Percentiles rank a stretch among this genome's conserved stretches.
Conservation (phyloP, 306 rosid species). For the Medicago arabica region DNA sequence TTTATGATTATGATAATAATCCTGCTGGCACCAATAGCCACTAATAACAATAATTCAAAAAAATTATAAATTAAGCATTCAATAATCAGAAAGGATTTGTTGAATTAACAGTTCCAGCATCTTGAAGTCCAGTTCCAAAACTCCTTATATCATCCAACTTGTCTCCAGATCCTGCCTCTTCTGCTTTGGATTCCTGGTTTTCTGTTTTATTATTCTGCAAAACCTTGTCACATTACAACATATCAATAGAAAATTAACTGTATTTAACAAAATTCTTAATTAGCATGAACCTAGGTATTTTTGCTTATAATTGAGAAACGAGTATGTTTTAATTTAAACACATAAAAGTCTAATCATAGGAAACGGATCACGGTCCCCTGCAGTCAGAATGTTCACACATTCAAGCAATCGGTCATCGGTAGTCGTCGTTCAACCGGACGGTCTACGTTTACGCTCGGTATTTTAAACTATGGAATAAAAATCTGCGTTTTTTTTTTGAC, state of each 20-base stretch:
- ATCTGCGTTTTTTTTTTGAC: too few species aligned
- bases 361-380: not conserved
- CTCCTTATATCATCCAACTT: slow-evolving; percentile 48
- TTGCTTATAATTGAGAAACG: not conserved
- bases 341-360: slow-evolving; percentile 13
- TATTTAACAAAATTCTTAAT: not conserved
- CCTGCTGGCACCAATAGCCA: slow-evolving; percentile 23
- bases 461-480: too few species aligned
- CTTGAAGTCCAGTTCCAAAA: slow-evolving; percentile 44
- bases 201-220: slow-evolving; percentile 63
- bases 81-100: slow-evolving; percentile 26
- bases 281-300: not conserved
- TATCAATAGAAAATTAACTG: slow-evolving; percentile 26
- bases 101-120: slow-evolving; percentile 44
- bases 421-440: too few species aligned
- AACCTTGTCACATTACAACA: slow-evolving; percentile 48
- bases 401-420: too few species aligned
- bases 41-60: not conserved
- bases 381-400: too few species aligned
- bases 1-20: not conserved
- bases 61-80: slow-evolving; percentile 16
- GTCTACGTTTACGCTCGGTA: too few species aligned
- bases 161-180: slow-evolving; percentile 45
- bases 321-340: slow-evolving; percentile 15
- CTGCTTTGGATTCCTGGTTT: slow-evolving; percentile 50